phyloP scores from a whole-genome alignment of 2,329 filamentous ascomycete species.

The Coniochaeta sp. region DNA sequence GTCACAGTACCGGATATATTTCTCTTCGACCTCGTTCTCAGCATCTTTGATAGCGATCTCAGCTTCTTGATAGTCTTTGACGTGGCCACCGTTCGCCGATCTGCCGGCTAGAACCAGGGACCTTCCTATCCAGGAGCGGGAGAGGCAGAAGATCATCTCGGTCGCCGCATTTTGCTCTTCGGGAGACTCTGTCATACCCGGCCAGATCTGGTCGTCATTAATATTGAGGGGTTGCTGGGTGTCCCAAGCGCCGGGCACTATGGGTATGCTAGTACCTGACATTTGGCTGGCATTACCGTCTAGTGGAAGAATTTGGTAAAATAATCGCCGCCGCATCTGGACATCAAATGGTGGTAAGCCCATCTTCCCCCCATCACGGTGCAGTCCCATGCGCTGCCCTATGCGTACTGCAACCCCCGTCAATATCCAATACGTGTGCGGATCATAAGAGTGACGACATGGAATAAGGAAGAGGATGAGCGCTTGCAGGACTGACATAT shows the following conservation, averaged over 20 bases:
- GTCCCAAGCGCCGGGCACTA: slow-evolving; percentile 17
- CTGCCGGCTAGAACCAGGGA: slow-evolving; percentile 20
- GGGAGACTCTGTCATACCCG: slow-evolving; percentile 25
- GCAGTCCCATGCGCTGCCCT: slow-evolving; percentile 44
- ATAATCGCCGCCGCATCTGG: slow-evolving; percentile 44
- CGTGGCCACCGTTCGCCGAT: slow-evolving; percentile 6
- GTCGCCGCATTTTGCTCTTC: slow-evolving; percentile 19
- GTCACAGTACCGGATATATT: slow-evolving; percentile 35
- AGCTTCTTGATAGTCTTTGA: slow-evolving; percentile 18
- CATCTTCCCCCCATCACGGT: slow-evolving; percentile 33
- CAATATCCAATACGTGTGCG: slow-evolving; percentile 41
- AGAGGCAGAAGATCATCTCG: slow-evolving; percentile 27
- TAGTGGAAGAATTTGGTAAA: slow-evolving; percentile 44
- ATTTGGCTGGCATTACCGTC: slow-evolving; percentile 17
- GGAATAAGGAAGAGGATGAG: slow-evolving; percentile 37
- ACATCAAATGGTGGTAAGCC: slow-evolving; percentile 33
- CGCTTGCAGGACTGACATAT: slow-evolving; percentile 45
- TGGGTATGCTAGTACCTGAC: slow-evolving; percentile 13
- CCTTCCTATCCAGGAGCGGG: slow-evolving; percentile 29
- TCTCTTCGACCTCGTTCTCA: slow-evolving; percentile 30
- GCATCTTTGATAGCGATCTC: slow-evolving; percentile 27
- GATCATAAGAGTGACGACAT: slow-evolving; percentile 30
- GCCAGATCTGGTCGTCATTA: slow-evolving; percentile 28
- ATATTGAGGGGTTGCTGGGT: slow-evolving; percentile 26
- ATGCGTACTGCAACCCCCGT: slow-evolving; percentile 43